Base-by-base conservation (phyloP, 2,329 filamentous ascomycete species). In the Aspergillus udagawae region DNA sequence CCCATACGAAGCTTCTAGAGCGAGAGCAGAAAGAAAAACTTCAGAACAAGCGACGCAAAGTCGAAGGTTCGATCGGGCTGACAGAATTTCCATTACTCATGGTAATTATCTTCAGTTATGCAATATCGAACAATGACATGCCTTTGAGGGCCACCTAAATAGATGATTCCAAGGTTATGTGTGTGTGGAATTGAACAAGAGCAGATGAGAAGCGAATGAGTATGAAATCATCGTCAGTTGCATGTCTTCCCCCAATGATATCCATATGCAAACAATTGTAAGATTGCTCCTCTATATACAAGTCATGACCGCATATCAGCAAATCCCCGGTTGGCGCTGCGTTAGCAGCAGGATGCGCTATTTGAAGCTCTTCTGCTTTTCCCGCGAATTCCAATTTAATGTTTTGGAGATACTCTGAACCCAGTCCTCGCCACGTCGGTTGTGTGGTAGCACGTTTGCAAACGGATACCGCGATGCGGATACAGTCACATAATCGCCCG, bases 401-500 rank as follows among this genome's bases (percentile, higher is more conserved):
- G 78, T 81, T 60, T 78, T 77, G 1, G 76, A 79, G 51, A 81
- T 80, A 61, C 77, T 80, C 45, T 77, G 75, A 53, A 81, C 74
- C 79, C 79, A 81, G 50, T 80, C 78, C 56, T 80, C 77, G 29
- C 76, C 77, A 10, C 76, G 71, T 44, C 73, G 70, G 6, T 70
- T 72, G 6, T 72, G 68, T 4, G 77, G 78, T 61, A 80, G 67
- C 28, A 81, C 77, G 63, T 78, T 80, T 23, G 79, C 79, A 68
- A 81, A 82, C 2, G 79, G 79, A 63, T 80, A 82, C 56, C 79
- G 70, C 6, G 78, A 80, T 17, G 79, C 79, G 8, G 77, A 79
- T n/a, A 82, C 77, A 0, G 79, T 82, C 38, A 81, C 77, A 62
- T 82, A 82, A 65, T 82, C 79, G 9, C 79, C 79, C 0, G 79